Base-by-base conservation (phyloP, 306 rosid genomes). In the Vicia faba region DNA sequence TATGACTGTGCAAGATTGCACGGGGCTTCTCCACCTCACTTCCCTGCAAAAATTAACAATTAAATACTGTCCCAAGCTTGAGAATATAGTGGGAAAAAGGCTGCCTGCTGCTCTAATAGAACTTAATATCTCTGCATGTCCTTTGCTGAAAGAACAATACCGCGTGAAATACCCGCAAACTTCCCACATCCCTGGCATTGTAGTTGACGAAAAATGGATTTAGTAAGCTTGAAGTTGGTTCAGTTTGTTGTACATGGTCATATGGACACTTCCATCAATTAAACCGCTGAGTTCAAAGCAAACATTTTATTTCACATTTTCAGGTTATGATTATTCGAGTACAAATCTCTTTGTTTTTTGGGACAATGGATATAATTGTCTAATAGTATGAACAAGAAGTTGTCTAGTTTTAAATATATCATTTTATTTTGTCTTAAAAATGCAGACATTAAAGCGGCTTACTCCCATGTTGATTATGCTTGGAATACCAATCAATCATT, bases 21-120 rank as follows among this genome's bases (percentile, higher is more conserved):
- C 14, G 0, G 26, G 44, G 26, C 25, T 59, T 31, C 64, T 59
- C 28, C 44, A 35, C 64, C 45, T 59, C 13, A 59, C 64, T 0
- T 31, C 64, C 26, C 64, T 59, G 28, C 64, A 59, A 35, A 0
- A 0, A 4, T 15, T 59, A 59, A 0, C 0, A 35, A 14, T 33
- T 59, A 0, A 0, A 8, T 0, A 0, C 0, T 59, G 64, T 16
- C 14, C 15, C 5, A 35, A 35, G 28, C 28, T 59, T 4, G 45
- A 59, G 45, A 35, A 5, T 26, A 25, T 55, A 4, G 5, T 2
- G 1, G 61, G 61, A 26, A 18, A 55, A 5, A 55, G 38, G 14
- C 9, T 59, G 43, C 64, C 64, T 43, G 39, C 66, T 7, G 40
- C 65, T 41, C 40, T 43, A 12, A 8, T 13, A 3, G 0, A 4